A percentile compares a stretch with the other conserved stretches of the same genome.
These are phyloP conservation scores for Aspergillus amoenus DNA, from an alignment of 2,329 filamentous ascomycete genomes.

Conservation along the genomic window DNA sequence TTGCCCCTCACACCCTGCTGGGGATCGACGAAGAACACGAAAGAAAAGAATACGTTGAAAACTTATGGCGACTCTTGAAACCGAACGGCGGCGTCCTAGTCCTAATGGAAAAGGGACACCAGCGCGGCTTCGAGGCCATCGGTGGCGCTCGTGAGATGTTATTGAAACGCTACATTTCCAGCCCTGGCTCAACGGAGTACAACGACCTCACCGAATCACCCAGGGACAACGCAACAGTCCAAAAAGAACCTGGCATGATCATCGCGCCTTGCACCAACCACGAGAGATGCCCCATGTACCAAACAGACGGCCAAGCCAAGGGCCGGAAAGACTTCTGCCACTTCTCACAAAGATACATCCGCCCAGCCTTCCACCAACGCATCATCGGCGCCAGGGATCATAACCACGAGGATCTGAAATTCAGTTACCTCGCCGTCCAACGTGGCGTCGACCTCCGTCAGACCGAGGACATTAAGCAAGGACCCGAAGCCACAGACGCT, in stretches of 20 bases:
- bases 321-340: slow-evolving; percentile 89
- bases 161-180: slow-evolving; percentile 69
- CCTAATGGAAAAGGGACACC: slow-evolving; percentile 85
- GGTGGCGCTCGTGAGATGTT: slow-evolving; percentile 79
- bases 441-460: slow-evolving; percentile 66
- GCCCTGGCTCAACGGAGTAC: slow-evolving; percentile 53
- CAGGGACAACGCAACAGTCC: slow-evolving; percentile 24
- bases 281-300: slow-evolving; percentile 83
- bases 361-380: slow-evolving; percentile 77
- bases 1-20: slow-evolving; percentile 82
- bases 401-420: slow-evolving; percentile 89
- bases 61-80: slow-evolving; percentile 83
- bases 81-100: slow-evolving; percentile 83
- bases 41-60: slow-evolving; percentile 77
- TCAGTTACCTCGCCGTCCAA: slow-evolving; percentile 83
- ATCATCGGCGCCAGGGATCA: slow-evolving; percentile 65
- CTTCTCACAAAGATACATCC: slow-evolving; percentile 84
- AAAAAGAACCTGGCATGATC: slow-evolving; percentile 63
- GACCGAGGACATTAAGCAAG: slow-evolving; percentile 46
- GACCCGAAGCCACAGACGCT: slow-evolving; percentile 57
- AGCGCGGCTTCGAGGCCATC: slow-evolving; percentile 87
- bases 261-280: slow-evolving; percentile 80
- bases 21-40: slow-evolving; percentile 71
- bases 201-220: slow-evolving; percentile 37
- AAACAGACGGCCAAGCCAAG: slow-evolving; percentile 63